A percentile compares a stretch with the other conserved stretches of the same genome.
These are phyloP conservation scores for Clavispora vitiphila DNA, from an alignment of 805 yeast genomes.

Conservation along the genomic window DNA sequence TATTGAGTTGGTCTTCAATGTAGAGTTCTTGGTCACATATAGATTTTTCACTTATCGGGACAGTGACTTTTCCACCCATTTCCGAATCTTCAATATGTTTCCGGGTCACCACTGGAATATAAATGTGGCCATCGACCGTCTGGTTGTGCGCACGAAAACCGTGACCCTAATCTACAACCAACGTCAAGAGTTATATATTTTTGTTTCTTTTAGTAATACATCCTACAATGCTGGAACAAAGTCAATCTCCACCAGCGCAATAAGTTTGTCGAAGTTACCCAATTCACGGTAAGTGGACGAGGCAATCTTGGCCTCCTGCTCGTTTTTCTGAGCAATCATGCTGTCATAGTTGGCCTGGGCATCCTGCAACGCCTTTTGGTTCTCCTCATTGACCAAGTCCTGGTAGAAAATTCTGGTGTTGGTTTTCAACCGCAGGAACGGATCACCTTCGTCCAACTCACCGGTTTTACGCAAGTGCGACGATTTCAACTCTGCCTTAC, in stretches of 20 bases:
- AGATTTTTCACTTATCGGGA: too few relatives aligned
- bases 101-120: too few relatives aligned
- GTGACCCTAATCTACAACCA: too few relatives aligned
- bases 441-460: slow-evolving; percentile 56
- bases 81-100: too few relatives aligned
- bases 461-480: slow-evolving; percentile 46
- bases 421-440: slow-evolving; percentile 86
- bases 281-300: slow-evolving; percentile 52
- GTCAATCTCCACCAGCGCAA: slow-evolving; percentile 40
- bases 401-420: slow-evolving; percentile 78
- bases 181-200: background rate
- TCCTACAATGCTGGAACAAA: slow-evolving; percentile 17
- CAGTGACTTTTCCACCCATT: too few relatives aligned
- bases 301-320: slow-evolving; percentile 42
- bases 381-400: slow-evolving; percentile 50
- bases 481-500: slow-evolving; percentile 71
- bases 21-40: too few relatives aligned
- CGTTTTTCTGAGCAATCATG: slow-evolving; percentile 36
- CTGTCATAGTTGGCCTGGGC: slow-evolving; percentile 44
- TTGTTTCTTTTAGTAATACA: background rate
- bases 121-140: too few relatives aligned
- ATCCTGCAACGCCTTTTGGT: slow-evolving; percentile 53
- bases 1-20: background rate
- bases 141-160: too few relatives aligned
- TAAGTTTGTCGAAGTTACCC: slow-evolving; percentile 53